phyloP scores from a whole-genome alignment of 2,329 filamentous ascomycete genomes.

The Diaporthe citrichinensis region DNA sequence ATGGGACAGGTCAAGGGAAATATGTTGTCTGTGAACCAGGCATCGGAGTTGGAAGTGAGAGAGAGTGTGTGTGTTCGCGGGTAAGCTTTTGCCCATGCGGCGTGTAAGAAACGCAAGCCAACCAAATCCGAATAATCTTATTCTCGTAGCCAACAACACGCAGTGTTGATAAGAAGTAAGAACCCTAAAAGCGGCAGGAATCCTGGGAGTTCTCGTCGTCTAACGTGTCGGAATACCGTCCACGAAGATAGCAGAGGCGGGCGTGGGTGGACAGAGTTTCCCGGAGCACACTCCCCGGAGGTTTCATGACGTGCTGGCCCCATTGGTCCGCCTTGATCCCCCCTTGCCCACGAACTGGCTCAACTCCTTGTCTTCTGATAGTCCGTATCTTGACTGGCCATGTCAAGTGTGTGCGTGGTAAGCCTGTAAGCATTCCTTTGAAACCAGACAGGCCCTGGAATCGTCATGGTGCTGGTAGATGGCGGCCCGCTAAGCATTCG shows the following conservation, averaged over 20 bases:
- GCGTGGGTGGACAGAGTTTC: background rate
- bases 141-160: background rate
- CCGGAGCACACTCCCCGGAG: background rate
- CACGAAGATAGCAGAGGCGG: background rate
- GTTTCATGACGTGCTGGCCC: background rate
- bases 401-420: background rate
- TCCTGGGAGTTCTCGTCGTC: background rate
- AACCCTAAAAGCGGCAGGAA: background rate
- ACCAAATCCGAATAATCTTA: background rate
- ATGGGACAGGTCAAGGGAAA: background rate
- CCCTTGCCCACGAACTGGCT: background rate
- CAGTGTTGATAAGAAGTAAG: background rate
- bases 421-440: background rate
- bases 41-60: background rate
- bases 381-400: background rate
- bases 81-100: background rate
- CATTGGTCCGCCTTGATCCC: background rate
- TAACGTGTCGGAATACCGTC: background rate
- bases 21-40: background rate
- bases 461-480: background rate
- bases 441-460: background rate
- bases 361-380: background rate
- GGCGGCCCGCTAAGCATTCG: background rate
- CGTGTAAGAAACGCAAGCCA: background rate
- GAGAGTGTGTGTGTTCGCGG: background rate